These are phyloP conservation scores for Monosporascus sp. DNA, from an alignment of 2,329 filamentous ascomycete species.

Conservation along the genomic window DNA sequence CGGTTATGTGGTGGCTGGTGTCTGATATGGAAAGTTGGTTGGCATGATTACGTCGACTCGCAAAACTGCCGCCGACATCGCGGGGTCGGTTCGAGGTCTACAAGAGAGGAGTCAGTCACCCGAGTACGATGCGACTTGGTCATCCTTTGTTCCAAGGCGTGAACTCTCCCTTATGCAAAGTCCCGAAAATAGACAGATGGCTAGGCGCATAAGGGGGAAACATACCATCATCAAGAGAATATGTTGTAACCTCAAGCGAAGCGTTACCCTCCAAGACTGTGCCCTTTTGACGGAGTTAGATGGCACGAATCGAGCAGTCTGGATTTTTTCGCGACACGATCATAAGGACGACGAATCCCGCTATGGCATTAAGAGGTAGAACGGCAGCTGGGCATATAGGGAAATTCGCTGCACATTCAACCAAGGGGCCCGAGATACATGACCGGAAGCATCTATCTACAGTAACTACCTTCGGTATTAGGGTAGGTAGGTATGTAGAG, in stretches of 20 bases:
- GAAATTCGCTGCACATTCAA: not conserved
- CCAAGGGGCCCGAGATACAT: not conserved
- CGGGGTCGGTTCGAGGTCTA: constrained; percentile 56
- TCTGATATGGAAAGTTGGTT: constrained; percentile 69
- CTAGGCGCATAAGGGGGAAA: constrained; percentile 4
- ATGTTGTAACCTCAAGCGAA: constrained; percentile 21
- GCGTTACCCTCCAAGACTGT: constrained; percentile 16
- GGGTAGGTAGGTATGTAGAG: not conserved
- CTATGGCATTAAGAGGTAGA: constrained; percentile 1
- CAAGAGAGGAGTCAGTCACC: constrained; percentile 1
- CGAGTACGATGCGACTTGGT: not conserved
- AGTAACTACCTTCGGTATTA: not conserved
- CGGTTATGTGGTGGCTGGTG: constrained; percentile 88
- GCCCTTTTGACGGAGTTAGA: constrained; percentile 20
- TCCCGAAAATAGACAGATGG: constrained; percentile 6
- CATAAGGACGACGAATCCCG: constrained; percentile 17
- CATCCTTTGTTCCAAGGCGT: not conserved
- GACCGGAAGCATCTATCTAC: not conserved
- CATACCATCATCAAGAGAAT: constrained; percentile 28
- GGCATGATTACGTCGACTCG: constrained; percentile 53
- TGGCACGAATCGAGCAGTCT: constrained; percentile 21
- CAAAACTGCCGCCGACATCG: constrained; percentile 52
- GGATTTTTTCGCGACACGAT: constrained; percentile 19
- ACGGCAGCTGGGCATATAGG: not conserved
- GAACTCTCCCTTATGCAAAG: not conserved